These are phyloP conservation scores for Anisogramma anomala DNA, from an alignment of 2,329 filamentous ascomycete species.

Conservation along the genomic window DNA sequence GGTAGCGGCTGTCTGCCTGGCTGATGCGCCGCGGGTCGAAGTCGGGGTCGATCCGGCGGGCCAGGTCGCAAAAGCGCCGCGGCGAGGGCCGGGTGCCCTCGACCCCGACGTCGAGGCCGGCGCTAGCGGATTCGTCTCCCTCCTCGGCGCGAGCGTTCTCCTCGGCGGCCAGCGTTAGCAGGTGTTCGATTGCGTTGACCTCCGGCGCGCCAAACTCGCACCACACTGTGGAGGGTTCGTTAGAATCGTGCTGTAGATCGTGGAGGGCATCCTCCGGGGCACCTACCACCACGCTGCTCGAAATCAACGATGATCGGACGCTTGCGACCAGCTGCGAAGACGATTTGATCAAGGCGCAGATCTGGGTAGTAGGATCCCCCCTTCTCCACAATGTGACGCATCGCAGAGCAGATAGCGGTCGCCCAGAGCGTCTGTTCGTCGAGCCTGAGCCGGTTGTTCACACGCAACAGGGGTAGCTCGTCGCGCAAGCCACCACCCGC, in stretches of 20 bases:
- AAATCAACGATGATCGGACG: constrained; percentile 49
- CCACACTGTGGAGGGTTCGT: constrained; percentile 29
- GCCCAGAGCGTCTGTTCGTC: constrained; percentile 42
- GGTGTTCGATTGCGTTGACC: constrained; percentile 46
- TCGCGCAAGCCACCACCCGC: constrained; percentile 43
- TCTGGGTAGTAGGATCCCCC: constrained; percentile 44
- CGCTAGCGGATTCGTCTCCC: constrained; percentile 20
- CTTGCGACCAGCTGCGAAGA: constrained; percentile 32
- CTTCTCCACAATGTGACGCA: constrained; percentile 37
- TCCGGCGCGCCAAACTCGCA: constrained; percentile 50
- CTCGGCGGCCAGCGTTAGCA: constrained; percentile 41
- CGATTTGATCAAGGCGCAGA: constrained; percentile 47
- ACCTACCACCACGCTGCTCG: constrained; percentile 42
- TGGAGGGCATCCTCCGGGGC: too few relatives aligned
- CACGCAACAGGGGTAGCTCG: constrained; percentile 37
- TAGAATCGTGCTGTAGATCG: too few relatives aligned
- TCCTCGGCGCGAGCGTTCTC: too few relatives aligned
- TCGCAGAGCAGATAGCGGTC: constrained; percentile 37
- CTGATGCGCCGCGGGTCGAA: constrained; percentile 33
- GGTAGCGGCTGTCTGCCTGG: constrained; percentile 33
- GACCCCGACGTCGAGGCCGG: constrained; percentile 25
- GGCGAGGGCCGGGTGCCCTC: constrained; percentile 15
- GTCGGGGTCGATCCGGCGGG: constrained; percentile 33
- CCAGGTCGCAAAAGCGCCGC: constrained; percentile 29
- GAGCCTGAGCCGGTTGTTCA: constrained; percentile 32